phyloP scores from a whole-genome alignment of 1,139 yeast genomes.

The Pneumocystis jirovecii region DNA sequence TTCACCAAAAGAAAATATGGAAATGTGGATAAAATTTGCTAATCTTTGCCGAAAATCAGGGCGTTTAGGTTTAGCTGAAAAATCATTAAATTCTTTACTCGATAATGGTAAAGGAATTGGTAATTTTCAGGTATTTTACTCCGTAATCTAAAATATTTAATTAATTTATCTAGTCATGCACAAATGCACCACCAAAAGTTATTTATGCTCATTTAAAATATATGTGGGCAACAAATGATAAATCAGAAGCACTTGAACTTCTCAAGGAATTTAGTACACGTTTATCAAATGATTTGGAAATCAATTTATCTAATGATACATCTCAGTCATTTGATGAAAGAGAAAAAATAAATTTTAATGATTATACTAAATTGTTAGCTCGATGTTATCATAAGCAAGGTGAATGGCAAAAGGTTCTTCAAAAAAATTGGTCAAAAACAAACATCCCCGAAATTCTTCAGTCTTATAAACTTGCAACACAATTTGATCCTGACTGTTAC shows the following conservation, averaged over 20 bases:
- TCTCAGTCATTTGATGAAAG: slow-evolving; percentile 1
- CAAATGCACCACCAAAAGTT: slow-evolving; percentile 73
- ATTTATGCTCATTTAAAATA: slow-evolving; percentile 93
- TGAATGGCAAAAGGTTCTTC: slow-evolving; percentile 86
- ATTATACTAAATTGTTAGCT: slow-evolving; percentile 70
- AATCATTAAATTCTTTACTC: slow-evolving; percentile 57
- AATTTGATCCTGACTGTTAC: slow-evolving; percentile 85
- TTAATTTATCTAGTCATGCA: slow-evolving; percentile 3
- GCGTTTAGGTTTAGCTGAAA: slow-evolving; percentile 80
- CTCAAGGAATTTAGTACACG: slow-evolving; percentile 80
- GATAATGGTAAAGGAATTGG: slow-evolving; percentile 33
- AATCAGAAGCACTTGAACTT: slow-evolving; percentile 71
- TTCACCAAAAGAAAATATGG: slow-evolving; percentile 92
- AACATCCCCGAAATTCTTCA: slow-evolving; percentile 60
- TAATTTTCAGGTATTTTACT: not conserved
- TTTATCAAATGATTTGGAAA: slow-evolving; percentile 75
- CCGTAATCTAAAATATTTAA: not conserved
- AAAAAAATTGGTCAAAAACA: slow-evolving; percentile 59
- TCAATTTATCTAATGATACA: slow-evolving; percentile 32
- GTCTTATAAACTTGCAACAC: slow-evolving; percentile 84
- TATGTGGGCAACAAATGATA: slow-evolving; percentile 93
- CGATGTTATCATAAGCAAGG: slow-evolving; percentile 95
- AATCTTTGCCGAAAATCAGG: slow-evolving; percentile 90
- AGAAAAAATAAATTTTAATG: not conserved
- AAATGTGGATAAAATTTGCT: slow-evolving; percentile 96